phyloP scores from a whole-genome alignment of 441 rosid species.

The Sinapis alba region DNA sequence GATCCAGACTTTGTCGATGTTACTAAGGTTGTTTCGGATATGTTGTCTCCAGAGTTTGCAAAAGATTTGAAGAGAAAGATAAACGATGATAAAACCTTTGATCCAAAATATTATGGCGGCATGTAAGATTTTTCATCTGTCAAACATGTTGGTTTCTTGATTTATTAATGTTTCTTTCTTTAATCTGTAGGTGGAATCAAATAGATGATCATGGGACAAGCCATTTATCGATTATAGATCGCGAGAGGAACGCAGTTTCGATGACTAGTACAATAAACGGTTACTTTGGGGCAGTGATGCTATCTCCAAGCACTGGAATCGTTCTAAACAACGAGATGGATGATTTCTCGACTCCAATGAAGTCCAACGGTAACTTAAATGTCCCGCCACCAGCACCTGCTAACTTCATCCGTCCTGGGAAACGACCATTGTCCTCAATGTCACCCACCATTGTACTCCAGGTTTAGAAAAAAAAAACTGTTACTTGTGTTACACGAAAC shows the following conservation, averaged over 20 bases:
- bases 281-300: slow-evolving; percentile 54
- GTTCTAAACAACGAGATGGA: slow-evolving; percentile 70
- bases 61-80: slow-evolving; percentile 47
- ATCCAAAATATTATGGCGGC: slow-evolving; percentile 49
- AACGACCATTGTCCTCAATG: slow-evolving; percentile 70
- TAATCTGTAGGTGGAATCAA: slow-evolving; percentile 54
- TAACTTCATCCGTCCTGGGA: slow-evolving; percentile 57
- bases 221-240: slow-evolving; percentile 58
- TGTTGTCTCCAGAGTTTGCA: slow-evolving; percentile 59
- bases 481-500: slow-evolving; percentile 18
- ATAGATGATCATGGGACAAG: slow-evolving; percentile 63
- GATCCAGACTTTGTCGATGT: slow-evolving; percentile 60
- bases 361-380: slow-evolving; percentile 7
- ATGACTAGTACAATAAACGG: slow-evolving; percentile 58
- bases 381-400: slow-evolving; percentile 51
- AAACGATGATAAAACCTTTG: slow-evolving; percentile 52
- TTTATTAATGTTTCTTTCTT: neutral
- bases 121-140: slow-evolving; percentile 37
- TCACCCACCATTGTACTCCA: slow-evolving; percentile 60
- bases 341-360: slow-evolving; percentile 56
- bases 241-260: slow-evolving; percentile 53
- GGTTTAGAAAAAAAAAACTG: slow-evolving; percentile 20
- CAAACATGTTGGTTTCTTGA: neutral
- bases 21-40: slow-evolving; percentile 45
- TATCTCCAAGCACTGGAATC: slow-evolving; percentile 60